Evolutionary conservation across 2,329 filamentous ascomycete species (phyloP).

Genomic region (Nigrospora oryzae): DNA sequence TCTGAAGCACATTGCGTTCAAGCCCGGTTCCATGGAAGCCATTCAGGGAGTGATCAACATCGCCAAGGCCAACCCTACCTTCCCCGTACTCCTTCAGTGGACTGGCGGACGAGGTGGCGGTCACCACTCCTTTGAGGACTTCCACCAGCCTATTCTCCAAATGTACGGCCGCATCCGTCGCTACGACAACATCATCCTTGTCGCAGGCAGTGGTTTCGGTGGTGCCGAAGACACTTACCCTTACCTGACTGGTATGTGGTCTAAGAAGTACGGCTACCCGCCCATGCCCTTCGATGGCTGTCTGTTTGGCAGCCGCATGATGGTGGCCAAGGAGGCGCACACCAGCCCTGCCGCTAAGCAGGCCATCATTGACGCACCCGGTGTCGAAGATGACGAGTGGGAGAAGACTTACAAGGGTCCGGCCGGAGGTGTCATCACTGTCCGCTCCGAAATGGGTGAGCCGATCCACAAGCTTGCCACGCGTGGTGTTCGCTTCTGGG

Average conservation of each 20-base stretch:
- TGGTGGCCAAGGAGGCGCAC: slow-evolving; percentile 88
- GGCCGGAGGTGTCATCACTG: slow-evolving; percentile 89
- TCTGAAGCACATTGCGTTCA: slow-evolving; percentile 89
- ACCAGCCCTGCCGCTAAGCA: slow-evolving; percentile 83
- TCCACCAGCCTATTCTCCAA: slow-evolving; percentile 82
- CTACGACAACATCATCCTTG: slow-evolving; percentile 77
- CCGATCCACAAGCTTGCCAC: slow-evolving; percentile 98
- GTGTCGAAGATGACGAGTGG: slow-evolving; percentile 77
- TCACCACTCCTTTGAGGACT: slow-evolving; percentile 92
- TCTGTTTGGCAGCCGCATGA: slow-evolving; percentile 85
- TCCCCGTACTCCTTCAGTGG: slow-evolving; percentile 92
- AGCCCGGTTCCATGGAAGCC: slow-evolving; percentile 80
- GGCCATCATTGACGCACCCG: slow-evolving; percentile 79
- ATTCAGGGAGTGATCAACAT: slow-evolving; percentile 90
- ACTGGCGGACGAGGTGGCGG: slow-evolving; percentile 90
- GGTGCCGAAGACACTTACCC: slow-evolving; percentile 86
- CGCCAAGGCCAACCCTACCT: slow-evolving; percentile 84
- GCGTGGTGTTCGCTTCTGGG: slow-evolving; percentile 92
- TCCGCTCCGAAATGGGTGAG: slow-evolving; percentile 98
- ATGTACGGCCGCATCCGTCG: slow-evolving; percentile 87
- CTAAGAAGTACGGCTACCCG: slow-evolving; percentile 77
- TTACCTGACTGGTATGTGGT: slow-evolving; percentile 84
- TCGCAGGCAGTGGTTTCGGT: slow-evolving; percentile 88
- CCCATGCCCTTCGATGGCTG: slow-evolving; percentile 93
- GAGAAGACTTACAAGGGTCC: slow-evolving; percentile 89